These are phyloP conservation scores for Dendrocalamus sinicus DNA, from an alignment of 176 grass and related monocot species.

Conservation along the genomic window DNA sequence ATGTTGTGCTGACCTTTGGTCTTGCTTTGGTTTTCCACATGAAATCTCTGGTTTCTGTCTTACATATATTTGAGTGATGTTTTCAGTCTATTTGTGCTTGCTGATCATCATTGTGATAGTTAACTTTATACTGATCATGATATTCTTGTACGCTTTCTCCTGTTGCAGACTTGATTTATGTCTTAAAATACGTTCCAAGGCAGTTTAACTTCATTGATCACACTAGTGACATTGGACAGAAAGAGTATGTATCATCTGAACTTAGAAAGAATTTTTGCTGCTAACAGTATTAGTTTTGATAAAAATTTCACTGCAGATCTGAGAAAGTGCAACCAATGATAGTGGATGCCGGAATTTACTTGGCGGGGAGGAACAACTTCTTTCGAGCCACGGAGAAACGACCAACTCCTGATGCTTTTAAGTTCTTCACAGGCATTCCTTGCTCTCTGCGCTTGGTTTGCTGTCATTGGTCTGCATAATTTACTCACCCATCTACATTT, in stretches of 20 bases:
- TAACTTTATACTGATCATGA: not conserved
- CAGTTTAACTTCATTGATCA: constrained; percentile 84
- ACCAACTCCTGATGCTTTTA: constrained; percentile 80
- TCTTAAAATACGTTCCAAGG: constrained; percentile 68
- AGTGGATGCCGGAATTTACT: constrained; percentile 96
- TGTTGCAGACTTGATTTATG: constrained; percentile 73
- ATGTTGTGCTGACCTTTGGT: not conserved
- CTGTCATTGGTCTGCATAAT: constrained; percentile 21
- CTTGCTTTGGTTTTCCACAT: not conserved
- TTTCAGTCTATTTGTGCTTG: constrained; percentile 14
- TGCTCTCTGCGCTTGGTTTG: constrained; percentile 42
- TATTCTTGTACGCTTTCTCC: constrained; percentile 9
- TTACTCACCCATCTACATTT: constrained; percentile 32
- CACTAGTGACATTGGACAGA: constrained; percentile 70
- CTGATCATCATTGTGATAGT: not conserved
- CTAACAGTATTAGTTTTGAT: constrained; percentile 33
- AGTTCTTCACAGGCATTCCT: constrained; percentile 86
- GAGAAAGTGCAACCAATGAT: constrained; percentile 89
- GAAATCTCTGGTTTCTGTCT: constrained; percentile 12
- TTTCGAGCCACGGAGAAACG: constrained; percentile 82
- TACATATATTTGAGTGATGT: not conserved
- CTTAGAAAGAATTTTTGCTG: constrained; percentile 20
- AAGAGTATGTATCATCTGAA: constrained; percentile 63
- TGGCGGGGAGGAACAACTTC: constrained; percentile 81
- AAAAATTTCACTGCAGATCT: constrained; percentile 49